Conservation (phyloP, 2,329 filamentous ascomycete genomes). For the Fusarium anguioides region DNA sequence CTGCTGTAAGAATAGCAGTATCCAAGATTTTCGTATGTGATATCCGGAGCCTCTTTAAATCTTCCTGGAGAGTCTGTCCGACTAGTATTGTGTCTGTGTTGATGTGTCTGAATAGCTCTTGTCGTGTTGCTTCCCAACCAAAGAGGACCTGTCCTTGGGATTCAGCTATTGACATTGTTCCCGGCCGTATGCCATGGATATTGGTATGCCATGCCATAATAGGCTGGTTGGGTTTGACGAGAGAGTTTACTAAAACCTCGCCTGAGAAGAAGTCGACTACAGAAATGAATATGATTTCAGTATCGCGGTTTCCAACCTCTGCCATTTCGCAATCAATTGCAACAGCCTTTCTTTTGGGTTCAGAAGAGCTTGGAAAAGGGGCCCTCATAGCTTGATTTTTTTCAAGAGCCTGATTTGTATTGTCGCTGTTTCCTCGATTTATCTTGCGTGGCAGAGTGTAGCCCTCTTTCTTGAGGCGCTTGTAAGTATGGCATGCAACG, state of each 20-base stretch:
- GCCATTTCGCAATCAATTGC: slow-evolving; percentile 20
- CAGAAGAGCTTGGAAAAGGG: not conserved
- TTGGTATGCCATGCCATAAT: slow-evolving; percentile 15
- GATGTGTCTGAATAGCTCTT: slow-evolving; percentile 2
- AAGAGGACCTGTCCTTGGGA: not conserved
- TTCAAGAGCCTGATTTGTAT: too few relatives aligned
- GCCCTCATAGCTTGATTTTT: not conserved
- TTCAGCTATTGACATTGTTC: slow-evolving; percentile 5
- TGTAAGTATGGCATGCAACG: not conserved
- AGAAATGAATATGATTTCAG: slow-evolving; percentile 14
- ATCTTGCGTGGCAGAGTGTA: not conserved
- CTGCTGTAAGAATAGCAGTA: slow-evolving; percentile 1
- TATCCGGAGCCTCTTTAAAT: not conserved
- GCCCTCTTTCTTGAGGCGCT: slow-evolving; percentile 1
- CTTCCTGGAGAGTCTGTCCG: not conserved
- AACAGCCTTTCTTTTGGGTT: slow-evolving; percentile 18
- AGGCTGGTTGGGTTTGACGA: not conserved
- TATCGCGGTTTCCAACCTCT: not conserved
- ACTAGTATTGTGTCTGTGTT: not conserved
- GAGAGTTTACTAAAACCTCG: slow-evolving; percentile 1
- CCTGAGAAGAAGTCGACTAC: slow-evolving; percentile 22
- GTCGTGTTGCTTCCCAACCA: not conserved
- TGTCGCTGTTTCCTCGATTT: too few relatives aligned
- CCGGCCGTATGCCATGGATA: slow-evolving; percentile 6
- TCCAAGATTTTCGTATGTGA: not conserved